Base-by-base conservation (phyloP, 164 flowering plant species). In the Buxus sempervirens region DNA sequence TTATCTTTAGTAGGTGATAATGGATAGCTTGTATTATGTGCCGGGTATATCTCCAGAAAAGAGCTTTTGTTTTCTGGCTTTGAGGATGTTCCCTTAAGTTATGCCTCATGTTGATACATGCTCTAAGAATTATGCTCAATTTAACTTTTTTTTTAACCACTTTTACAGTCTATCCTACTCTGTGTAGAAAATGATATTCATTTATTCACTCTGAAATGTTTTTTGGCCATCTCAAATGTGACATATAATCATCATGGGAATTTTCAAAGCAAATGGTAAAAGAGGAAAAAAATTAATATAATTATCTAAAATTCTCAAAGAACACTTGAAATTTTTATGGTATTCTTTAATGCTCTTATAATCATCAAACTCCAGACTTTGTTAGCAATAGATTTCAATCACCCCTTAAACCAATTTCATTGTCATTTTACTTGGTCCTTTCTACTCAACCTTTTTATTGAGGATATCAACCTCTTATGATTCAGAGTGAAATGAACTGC, bases 401-500 rank as follows among this genome's bases (percentile, higher is more conserved):
- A 45, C 12, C 13, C 18, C 13, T 45, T 45, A 15, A 45, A 45
- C 51, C 18, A 5, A 10, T 18, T 24, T 21, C 27, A 23, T 22
- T 20, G 9, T 63, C 25, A 22, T 20, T 32, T 3, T 32, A 32
- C 7, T 15, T 25, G 13, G 0, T 57, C 12, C 4, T 18, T 14
- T 58, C 51, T 65, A 24, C 32, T 65, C 7, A 32, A 32, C 38
- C 7, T 7, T 32, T 32, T 13, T 20, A 38, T 18, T 24, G 22
- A 21, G 32, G 32, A 9, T 62, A 19, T 55, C 45, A 9, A 42
- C 63, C 58, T 70, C 22, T 63, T 12, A 45, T 56, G 59, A 20
- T 54, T n/a, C 55, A 1, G n/a, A 38, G 36, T 62, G 25, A 12
- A 45, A 45, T 23, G 26, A 16, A 54, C 60, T 85, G 79, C 91